Base-by-base conservation (phyloP, 106 monocot genomes). In the Narthecium ossifragum region DNA sequence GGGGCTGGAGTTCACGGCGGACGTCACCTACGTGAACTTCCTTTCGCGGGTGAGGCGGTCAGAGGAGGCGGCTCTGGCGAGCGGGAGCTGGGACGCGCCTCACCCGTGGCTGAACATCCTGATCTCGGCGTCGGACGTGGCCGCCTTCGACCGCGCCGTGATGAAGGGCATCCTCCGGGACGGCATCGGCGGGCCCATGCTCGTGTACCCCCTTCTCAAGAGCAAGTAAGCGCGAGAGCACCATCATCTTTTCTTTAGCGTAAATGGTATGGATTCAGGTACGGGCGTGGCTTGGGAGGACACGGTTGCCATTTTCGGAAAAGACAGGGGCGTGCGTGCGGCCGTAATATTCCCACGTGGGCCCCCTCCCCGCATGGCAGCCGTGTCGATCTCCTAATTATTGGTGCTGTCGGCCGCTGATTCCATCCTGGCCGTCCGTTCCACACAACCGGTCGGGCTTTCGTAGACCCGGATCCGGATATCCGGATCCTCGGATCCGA, bases 41-140 rank as follows among this genome's bases (percentile, higher is more conserved):
- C 76, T 96, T 8, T 71, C 80, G 31, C 82, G 96, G 8, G 90
- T 96, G 57, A 86, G 86, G 62, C 37, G 34, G 9, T 75, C 70
- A 8, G 96, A 96, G 73, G 66, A 72, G 57, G 83, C 67, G 62
- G 75, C 94, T 3, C 85, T 69, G 36, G 83, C 75, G 28, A 75
- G 68, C 56, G 86, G 96, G 32, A 87, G 73, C 46, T 96, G 96
- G 96, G 47, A 66, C 29, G 67, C 84, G 17, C 84, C 90, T 6
- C 96, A 96, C 53, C 96, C 96, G 2, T 96, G 96, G 96, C 76
- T 96, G 23, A 96, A 96, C 69, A 61, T 96, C 25, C 55, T 96
- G 38, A 70, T 96, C 11, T 63, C 90, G 6, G 59, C 82, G 14
- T 55, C 60, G 20, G 71, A 96, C 66, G 84, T 96, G 38, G 72